phyloP scores from a whole-genome alignment of 106 monocot species.

The Dendrobium nobile region DNA sequence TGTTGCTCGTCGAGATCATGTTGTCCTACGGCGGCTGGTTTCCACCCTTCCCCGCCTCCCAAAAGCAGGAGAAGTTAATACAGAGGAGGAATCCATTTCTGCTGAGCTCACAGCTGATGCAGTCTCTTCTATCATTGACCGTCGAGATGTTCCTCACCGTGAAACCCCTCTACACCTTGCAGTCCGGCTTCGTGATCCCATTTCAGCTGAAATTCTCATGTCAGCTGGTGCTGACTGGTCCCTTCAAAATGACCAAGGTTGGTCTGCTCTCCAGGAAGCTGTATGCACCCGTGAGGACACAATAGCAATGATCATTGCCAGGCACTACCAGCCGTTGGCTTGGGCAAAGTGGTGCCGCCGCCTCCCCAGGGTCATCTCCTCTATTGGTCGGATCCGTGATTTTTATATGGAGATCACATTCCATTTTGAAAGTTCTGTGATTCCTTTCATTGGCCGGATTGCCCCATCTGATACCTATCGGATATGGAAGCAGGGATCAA shows the following conservation, averaged over 20 bases:
- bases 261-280: constrained; percentile 94
- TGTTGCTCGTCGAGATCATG: constrained; percentile 69
- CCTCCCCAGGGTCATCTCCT: constrained; percentile 73
- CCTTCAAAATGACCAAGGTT: constrained; percentile 90
- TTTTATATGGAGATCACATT: constrained; percentile 99
- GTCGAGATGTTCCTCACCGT: constrained; percentile 80
- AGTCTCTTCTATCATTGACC: constrained; percentile 72
- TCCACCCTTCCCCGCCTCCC: constrained; percentile 68
- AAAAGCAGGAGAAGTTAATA: constrained; percentile 67
- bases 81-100: constrained; percentile 65
- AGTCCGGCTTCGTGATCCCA: constrained; percentile 72
- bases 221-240: constrained; percentile 97
- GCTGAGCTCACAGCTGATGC: constrained; percentile 63
- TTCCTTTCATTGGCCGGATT: constrained; percentile 86
- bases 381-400: constrained; percentile 66
- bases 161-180: constrained; percentile 99
- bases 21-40: constrained; percentile 56
- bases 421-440: constrained; percentile 97
- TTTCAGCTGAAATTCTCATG: constrained; percentile 89
- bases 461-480: constrained; percentile 89
- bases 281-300: constrained; percentile 83
- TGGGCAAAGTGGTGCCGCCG: constrained; percentile 99
- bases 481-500: constrained; percentile 91
- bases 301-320: constrained; percentile 74
- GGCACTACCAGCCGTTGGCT: constrained; percentile 94